Evolutionary conservation across 305 asterid species (phyloP).

Genomic region (Rubia balearica): DNA sequence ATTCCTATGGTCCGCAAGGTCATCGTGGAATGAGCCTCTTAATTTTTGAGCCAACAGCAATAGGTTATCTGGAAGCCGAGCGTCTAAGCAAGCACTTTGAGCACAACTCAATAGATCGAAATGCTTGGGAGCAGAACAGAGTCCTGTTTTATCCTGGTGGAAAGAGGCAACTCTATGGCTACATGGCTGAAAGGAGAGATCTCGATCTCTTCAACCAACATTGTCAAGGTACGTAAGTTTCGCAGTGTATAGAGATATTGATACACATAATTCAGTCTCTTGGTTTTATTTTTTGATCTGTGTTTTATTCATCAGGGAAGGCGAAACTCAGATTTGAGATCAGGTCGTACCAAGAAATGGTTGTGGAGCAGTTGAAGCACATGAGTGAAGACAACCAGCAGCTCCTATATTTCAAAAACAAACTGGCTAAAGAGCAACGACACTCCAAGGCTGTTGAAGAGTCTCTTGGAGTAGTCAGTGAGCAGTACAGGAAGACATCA

Average conservation of each 20-base stretch:
- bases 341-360: constrained; percentile 48
- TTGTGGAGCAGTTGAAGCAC: constrained; percentile 49
- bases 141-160: constrained; percentile 52
- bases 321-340: constrained; percentile 53
- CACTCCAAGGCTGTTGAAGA: constrained; percentile 53
- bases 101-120: constrained; percentile 42
- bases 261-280: constrained; percentile 2
- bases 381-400: constrained; percentile 77
- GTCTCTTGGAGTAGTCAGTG: constrained; percentile 26
- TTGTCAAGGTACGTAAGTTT: constrained; percentile 38
- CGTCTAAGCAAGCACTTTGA: constrained; percentile 66
- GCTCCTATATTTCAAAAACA: constrained; percentile 35
- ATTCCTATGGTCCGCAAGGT: constrained; percentile 91
- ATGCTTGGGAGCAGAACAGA: constrained; percentile 50
- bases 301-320: constrained; percentile 40
- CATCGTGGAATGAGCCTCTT: constrained; percentile 81
- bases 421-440: constrained; percentile 41
- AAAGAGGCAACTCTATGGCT: constrained; percentile 70
- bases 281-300: constrained; percentile 4
- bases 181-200: constrained; percentile 59
- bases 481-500: constrained; percentile 32
- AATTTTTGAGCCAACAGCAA: constrained; percentile 77
- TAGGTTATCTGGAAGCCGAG: constrained; percentile 77
- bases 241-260: neutral
- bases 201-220: constrained; percentile 57